Percentiles rank a stretch among this genome's conserved stretches.
These are phyloP conservation scores for Heliamphora exappendiculata DNA, from an alignment of 148 eudicot genomes.

Conservation along the genomic window DNA sequence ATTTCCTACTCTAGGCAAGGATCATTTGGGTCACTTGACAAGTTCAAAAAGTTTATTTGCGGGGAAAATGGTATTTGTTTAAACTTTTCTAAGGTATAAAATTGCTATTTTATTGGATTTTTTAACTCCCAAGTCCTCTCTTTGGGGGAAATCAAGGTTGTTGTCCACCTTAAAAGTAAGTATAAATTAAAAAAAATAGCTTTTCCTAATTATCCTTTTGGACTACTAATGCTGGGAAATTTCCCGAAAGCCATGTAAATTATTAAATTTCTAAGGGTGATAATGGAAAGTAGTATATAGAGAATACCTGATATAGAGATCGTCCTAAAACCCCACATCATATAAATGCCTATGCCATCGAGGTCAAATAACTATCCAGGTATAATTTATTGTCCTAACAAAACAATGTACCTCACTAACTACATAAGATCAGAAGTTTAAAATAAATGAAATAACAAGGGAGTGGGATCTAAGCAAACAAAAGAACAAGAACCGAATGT, in stretches of 20 bases:
- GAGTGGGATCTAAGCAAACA: background rate
- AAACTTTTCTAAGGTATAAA: background rate
- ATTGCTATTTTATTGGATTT: background rate
- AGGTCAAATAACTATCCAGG: background rate
- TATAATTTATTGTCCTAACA: background rate
- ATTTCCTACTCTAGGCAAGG: background rate
- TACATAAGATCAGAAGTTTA: background rate
- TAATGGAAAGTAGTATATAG: background rate
- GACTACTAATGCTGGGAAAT: background rate
- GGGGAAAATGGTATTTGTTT: no score
- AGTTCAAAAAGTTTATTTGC: background rate
- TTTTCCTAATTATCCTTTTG: background rate
- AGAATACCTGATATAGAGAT: no score
- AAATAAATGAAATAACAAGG: background rate
- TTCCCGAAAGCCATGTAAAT: background rate
- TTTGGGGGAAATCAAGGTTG: background rate
- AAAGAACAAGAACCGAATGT: background rate
- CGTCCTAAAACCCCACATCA: background rate
- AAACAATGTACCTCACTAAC: background rate
- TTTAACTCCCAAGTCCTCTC: background rate
- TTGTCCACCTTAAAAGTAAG: background rate
- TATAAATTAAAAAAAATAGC: background rate
- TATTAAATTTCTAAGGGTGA: background rate
- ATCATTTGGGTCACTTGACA: background rate
- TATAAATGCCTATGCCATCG: background rate